Evolutionary conservation across 345 rosid genomes (phyloP).

Genomic region (Syzygium aqueum): DNA sequence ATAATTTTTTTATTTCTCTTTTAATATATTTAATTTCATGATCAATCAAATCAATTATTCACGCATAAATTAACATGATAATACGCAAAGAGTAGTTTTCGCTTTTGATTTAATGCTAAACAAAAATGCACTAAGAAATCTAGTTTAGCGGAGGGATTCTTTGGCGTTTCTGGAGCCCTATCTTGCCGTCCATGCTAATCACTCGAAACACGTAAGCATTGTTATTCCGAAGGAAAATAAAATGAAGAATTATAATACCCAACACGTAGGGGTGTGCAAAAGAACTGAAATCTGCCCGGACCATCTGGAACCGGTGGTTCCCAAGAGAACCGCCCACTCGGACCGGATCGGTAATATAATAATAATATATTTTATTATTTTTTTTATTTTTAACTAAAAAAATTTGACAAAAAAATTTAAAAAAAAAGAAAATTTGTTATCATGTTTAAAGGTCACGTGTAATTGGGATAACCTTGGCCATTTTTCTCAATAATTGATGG

Average conservation of each 20-base stretch:
- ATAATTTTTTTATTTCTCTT: not conserved
- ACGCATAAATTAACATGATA: not conserved
- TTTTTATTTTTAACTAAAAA: too few relatives aligned
- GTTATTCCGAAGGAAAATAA: not conserved
- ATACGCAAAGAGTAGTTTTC: not conserved
- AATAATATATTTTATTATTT: too few relatives aligned
- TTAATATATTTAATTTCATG: not conserved
- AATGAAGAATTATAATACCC: not conserved
- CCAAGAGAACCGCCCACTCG: too few relatives aligned
- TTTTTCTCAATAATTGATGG: too few relatives aligned
- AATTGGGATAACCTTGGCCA: too few relatives aligned
- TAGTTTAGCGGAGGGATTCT: not conserved
- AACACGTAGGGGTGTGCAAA: too few relatives aligned
- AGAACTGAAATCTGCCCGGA: too few relatives aligned
- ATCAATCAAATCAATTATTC: not conserved
- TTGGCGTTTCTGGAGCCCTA: not conserved
- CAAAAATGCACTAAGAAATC: not conserved
- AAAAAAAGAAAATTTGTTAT: too few relatives aligned
- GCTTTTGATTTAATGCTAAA: not conserved
- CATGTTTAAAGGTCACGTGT: too few relatives aligned
- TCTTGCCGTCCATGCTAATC: not conserved
- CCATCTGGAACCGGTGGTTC: too few relatives aligned
- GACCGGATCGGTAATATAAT: too few relatives aligned
- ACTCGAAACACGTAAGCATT: not conserved
- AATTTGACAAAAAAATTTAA: too few relatives aligned